phyloP scores from a whole-genome alignment of 345 rosid genomes.

The Gossypium ekmanianum region DNA sequence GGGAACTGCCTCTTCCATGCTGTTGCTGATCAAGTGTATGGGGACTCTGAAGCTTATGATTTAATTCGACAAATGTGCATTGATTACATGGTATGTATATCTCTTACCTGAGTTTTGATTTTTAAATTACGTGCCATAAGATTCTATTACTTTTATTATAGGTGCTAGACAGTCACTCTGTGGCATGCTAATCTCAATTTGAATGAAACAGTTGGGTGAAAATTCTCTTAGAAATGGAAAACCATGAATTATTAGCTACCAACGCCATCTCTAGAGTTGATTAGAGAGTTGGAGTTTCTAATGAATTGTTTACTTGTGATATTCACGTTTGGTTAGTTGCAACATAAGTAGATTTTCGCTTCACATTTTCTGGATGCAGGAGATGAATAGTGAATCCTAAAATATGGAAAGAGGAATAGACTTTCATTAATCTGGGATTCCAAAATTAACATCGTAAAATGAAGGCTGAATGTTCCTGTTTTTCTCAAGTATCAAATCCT shows the following conservation, averaged over 20 bases:
- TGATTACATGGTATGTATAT: constrained; percentile 78
- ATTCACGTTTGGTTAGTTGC: not conserved
- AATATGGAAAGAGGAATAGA: not conserved
- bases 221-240: not conserved
- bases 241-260: not conserved
- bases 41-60: constrained; percentile 83
- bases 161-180: not conserved
- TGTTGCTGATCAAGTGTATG: constrained; percentile 97
- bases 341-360: not conserved
- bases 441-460: not conserved
- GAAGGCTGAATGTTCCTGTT: no score
- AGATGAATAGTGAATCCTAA: not conserved
- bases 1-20: constrained; percentile 98
- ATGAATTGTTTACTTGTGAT: no score
- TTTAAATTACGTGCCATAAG: not conserved
- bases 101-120: not conserved
- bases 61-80: constrained; percentile 86
- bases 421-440: not conserved
- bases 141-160: not conserved
- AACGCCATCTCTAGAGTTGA: no score
- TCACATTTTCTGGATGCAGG: not conserved
- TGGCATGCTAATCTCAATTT: no score
- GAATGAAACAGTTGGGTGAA: not conserved
- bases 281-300: no score
- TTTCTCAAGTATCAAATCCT: no score